These are phyloP conservation scores for Herpetomonas tarakana DNA, from an alignment of 208 protist species.

Conservation along the genomic window DNA sequence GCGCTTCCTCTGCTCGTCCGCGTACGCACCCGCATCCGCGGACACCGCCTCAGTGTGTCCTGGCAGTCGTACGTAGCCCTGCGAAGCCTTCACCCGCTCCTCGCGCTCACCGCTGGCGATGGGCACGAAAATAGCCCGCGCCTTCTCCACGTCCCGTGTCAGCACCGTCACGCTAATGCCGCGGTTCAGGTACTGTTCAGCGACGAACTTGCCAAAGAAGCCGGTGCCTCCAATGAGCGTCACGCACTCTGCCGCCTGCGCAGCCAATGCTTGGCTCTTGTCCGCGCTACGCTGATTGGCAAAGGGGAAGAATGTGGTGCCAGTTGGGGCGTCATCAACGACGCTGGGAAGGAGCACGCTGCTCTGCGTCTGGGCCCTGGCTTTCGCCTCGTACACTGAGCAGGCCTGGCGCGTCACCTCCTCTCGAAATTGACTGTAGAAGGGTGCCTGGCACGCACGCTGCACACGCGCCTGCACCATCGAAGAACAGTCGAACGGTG, in stretches of 20 bases:
- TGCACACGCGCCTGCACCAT: slow-evolving; percentile 42
- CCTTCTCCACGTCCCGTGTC: slow-evolving; percentile 37
- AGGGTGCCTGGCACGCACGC: slow-evolving; percentile 36
- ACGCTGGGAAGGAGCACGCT: neutral
- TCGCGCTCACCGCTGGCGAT: slow-evolving; percentile 37
- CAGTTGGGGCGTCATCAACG: neutral
- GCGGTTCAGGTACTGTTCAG: slow-evolving; percentile 60
- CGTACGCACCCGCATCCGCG: slow-evolving; percentile 4
- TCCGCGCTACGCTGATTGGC: slow-evolving; percentile 12
- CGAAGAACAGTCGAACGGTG: slow-evolving; percentile 26
- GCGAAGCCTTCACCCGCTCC: slow-evolving; percentile 9
- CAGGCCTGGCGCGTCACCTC: slow-evolving; percentile 47
- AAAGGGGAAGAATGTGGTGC: slow-evolving; percentile 29
- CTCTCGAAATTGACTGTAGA: slow-evolving; percentile 68
- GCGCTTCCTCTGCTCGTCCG: slow-evolving; percentile 11
- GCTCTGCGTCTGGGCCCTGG: neutral
- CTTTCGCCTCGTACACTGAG: slow-evolving; percentile 21
- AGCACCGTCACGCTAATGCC: slow-evolving; percentile 66
- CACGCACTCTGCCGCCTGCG: slow-evolving; percentile 17
- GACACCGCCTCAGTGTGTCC: neutral
- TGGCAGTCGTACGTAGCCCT: slow-evolving; percentile 26
- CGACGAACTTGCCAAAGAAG: slow-evolving; percentile 57
- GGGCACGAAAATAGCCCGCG: slow-evolving; percentile 39
- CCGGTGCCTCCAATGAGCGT: slow-evolving; percentile 48
- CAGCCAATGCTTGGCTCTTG: neutral